Conservation (phyloP, 345 rosid genomes). For the Pistacia integerrima region DNA sequence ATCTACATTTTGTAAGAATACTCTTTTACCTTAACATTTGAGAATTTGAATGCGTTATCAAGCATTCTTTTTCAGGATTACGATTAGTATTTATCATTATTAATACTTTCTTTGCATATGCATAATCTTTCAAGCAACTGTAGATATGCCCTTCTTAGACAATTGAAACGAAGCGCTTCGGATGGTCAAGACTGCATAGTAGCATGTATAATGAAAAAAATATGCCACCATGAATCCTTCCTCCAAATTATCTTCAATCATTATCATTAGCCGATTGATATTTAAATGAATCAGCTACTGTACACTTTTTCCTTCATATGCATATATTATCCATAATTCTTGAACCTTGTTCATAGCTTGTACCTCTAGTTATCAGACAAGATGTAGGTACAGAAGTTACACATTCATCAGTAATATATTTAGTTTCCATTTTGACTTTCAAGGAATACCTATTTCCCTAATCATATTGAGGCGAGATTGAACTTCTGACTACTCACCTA, state of each 20-base stretch:
- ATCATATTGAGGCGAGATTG: no score
- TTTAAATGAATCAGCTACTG: no score
- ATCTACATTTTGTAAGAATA: background rate
- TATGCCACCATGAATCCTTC: background rate
- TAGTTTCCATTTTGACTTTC: no score
- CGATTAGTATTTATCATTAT: background rate
- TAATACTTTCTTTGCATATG: background rate
- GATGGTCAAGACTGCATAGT: no score
- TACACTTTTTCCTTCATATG: background rate
- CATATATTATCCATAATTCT: background rate
- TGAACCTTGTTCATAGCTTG: background rate
- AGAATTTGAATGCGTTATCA: background rate
- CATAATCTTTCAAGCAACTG: background rate
- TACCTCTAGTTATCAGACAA: background rate
- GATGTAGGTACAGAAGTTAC: background rate
- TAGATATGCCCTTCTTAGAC: background rate
- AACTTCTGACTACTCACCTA: no score
- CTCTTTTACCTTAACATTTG: background rate
- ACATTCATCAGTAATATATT: no score
- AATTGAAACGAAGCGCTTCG: no score
- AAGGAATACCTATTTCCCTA: no score
- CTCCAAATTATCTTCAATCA: background rate
- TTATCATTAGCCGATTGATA: background rate
- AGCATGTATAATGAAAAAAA: no score
- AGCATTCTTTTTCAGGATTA: background rate